Evolutionary conservation across 1,139 yeast genomes (phyloP).

Genomic region (Suhomyces wounanorum): DNA sequence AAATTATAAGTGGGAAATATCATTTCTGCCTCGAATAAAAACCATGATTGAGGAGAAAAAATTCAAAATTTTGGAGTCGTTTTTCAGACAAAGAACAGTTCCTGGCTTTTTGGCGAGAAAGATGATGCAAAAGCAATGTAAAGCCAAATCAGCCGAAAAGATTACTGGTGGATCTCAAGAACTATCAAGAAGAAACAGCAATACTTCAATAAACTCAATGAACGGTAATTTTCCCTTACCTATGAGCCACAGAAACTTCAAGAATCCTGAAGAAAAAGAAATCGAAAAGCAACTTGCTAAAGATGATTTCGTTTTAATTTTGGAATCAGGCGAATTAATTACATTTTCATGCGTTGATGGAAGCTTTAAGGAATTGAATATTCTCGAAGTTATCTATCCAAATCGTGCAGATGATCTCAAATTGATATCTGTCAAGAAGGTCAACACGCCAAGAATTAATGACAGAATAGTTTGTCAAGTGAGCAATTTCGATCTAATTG

Average conservation of each 20-base stretch:
- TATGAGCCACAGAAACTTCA: conserved; percentile 10
- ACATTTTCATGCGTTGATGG: conserved; percentile 55
- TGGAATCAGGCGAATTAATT: conserved; percentile 49
- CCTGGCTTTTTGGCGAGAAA: conserved; percentile 53
- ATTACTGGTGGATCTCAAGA: conserved; percentile 17
- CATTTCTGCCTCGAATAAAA: conserved; percentile 24
- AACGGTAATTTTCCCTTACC: conserved; percentile 42
- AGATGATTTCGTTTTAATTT: conserved; percentile 37
- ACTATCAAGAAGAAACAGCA: conserved; percentile 28
- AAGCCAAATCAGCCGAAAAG: conserved; percentile 14
- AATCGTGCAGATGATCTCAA: conserved; percentile 20
- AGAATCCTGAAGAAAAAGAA: conserved; percentile 12
- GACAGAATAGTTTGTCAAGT: conserved; percentile 68
- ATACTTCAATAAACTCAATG: conserved; percentile 27
- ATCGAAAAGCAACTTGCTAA: conserved; percentile 18
- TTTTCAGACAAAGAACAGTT: conserved; percentile 58
- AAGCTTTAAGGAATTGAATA: conserved; percentile 27
- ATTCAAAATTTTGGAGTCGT: conserved; percentile 52
- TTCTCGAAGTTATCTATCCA: conserved; percentile 28
- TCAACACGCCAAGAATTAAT: conserved; percentile 71
- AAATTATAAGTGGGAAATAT: conserved; percentile 55
- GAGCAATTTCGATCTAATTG: conserved; percentile 52
- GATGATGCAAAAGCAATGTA: conserved; percentile 31
- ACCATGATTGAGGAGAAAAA: conserved; percentile 26
- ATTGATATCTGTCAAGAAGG: conserved; percentile 52